Evolutionary conservation across 192 early-diverging fungal species (phyloP).

Genomic region (Mortierella alpina): DNA sequence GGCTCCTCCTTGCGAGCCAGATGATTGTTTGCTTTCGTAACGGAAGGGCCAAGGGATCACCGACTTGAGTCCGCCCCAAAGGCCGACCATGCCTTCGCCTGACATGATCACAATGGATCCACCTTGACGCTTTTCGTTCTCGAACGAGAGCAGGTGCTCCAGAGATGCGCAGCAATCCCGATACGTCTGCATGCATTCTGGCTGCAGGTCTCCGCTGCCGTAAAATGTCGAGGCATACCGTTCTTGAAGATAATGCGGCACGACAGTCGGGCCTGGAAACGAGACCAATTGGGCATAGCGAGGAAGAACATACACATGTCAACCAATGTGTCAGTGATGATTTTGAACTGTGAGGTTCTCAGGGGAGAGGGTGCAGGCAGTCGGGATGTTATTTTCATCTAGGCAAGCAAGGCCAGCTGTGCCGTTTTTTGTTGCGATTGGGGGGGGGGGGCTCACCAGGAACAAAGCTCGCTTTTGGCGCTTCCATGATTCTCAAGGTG

Average conservation of each 20-base stretch:
- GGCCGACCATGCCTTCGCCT: slow-evolving; percentile 41
- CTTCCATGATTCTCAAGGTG: background rate
- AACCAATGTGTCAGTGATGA: background rate
- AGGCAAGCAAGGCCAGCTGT: background rate
- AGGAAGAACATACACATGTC: background rate
- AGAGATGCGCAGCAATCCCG: slow-evolving; percentile 20
- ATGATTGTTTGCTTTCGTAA: background rate
- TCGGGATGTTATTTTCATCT: background rate
- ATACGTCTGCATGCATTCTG: slow-evolving; percentile 17
- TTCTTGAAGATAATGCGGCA: slow-evolving; percentile 23
- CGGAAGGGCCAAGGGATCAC: slow-evolving; percentile 43
- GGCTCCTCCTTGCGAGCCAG: background rate
- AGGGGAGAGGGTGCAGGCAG: background rate
- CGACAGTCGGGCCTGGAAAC: slow-evolving; percentile 29
- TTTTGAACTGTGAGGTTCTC: background rate
- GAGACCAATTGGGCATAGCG: background rate
- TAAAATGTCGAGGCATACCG: slow-evolving; percentile 28
- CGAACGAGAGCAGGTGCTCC: slow-evolving; percentile 6
- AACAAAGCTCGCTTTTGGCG: slow-evolving; percentile 29
- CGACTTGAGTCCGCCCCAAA: slow-evolving; percentile 48
- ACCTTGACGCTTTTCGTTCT: background rate
- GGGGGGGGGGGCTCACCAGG: slow-evolving; percentile 14
- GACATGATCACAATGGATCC: slow-evolving; percentile 43
- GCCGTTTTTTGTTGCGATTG: background rate
- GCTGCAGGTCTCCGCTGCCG: slow-evolving; percentile 42